Evolutionary conservation across 2,329 filamentous ascomycete genomes (phyloP).

Genomic region (Thelonectria rubi): DNA sequence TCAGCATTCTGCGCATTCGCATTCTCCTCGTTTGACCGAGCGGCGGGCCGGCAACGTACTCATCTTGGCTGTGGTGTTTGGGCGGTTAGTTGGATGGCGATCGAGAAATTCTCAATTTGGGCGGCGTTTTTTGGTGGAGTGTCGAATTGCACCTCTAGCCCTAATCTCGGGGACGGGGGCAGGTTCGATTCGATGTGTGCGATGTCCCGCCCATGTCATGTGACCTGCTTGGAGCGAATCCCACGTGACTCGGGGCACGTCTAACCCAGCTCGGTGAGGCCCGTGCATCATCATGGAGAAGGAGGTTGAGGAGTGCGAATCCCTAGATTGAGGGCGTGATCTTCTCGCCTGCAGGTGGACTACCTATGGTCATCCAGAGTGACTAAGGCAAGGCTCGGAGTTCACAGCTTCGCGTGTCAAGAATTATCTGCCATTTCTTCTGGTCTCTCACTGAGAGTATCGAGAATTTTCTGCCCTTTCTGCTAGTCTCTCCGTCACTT

Average conservation of each 20-base stretch:
- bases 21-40: slow-evolving; percentile 27
- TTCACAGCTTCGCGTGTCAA: too few species aligned
- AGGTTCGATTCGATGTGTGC: slow-evolving; percentile 36
- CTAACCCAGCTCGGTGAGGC: slow-evolving; percentile 8
- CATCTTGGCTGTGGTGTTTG: slow-evolving; percentile 63
- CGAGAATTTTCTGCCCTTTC: too few species aligned
- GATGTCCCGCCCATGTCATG: slow-evolving; percentile 42
- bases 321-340: too few species aligned
- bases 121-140: slow-evolving; percentile 51
- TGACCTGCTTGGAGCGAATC: slow-evolving; percentile 28
- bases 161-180: slow-evolving; percentile 45
- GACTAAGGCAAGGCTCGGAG: too few species aligned
- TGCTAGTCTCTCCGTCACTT: too few species aligned
- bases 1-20: slow-evolving; percentile 33
- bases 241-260: slow-evolving; percentile 40
- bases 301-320: background rate
- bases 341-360: too few species aligned
- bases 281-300: background rate
- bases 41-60: slow-evolving; percentile 55
- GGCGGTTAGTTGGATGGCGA: slow-evolving; percentile 52
- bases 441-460: too few species aligned
- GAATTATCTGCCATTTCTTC: too few species aligned
- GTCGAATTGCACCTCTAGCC: slow-evolving; percentile 46
- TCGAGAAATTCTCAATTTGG: slow-evolving; percentile 49
- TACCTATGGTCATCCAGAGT: too few species aligned